Percentiles rank a stretch among this genome's conserved stretches.
Conservation (phyloP, 805 yeast species). For the Hanseniaspora hatyaiensis region DNA sequence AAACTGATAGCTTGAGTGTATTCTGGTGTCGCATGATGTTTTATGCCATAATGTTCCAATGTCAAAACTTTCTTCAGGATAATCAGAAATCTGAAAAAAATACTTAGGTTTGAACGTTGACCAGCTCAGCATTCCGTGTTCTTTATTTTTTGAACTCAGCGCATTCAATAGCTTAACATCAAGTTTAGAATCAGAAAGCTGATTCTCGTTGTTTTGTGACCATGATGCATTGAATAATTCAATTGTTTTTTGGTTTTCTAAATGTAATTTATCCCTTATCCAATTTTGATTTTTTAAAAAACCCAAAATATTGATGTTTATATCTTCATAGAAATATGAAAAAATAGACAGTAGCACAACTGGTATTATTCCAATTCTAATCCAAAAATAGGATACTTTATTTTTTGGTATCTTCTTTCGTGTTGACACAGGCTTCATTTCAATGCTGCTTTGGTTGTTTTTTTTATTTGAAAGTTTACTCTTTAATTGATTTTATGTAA, state of each 20-base stretch:
- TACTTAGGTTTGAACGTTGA: conserved; percentile 7
- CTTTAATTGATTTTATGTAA: too few relatives aligned
- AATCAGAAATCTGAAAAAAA: not conserved
- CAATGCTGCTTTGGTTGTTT: too few relatives aligned
- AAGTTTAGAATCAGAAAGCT: not conserved
- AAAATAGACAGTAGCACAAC: not conserved
- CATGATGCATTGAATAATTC: not conserved
- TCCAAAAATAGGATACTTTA: not conserved
- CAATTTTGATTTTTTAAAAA: not conserved
- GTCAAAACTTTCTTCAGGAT: not conserved
- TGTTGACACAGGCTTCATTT: not conserved
- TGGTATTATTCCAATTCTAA: not conserved
- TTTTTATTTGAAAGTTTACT: too few relatives aligned
- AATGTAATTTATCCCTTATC: not conserved
- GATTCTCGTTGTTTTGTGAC: not conserved
- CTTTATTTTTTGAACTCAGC: not conserved
- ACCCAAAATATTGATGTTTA: not conserved
- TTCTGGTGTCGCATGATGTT: not conserved
- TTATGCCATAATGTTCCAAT: conserved; percentile 12
- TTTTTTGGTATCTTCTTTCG: not conserved
- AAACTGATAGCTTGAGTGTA: not conserved
- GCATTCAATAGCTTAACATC: not conserved
- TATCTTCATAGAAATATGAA: not conserved
- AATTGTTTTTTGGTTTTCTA: not conserved
- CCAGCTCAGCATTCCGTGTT: not conserved